A percentile compares a stretch with the other conserved stretches of the same genome.
Evolutionary conservation across 441 rosid species (phyloP).

Genomic region (Adansonia gregorii): DNA sequence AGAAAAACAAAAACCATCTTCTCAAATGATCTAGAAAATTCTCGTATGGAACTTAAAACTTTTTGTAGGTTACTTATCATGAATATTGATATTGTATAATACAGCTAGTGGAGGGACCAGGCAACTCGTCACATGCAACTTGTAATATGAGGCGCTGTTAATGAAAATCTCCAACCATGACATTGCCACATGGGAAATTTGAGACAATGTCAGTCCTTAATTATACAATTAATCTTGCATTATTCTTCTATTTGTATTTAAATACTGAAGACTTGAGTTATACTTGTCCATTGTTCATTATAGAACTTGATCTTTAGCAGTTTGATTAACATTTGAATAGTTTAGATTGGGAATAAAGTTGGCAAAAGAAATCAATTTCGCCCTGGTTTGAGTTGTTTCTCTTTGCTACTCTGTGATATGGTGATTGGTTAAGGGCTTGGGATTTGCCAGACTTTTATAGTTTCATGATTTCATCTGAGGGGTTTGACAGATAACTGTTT

Average conservation of each 20-base stretch:
- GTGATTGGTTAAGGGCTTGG: not conserved
- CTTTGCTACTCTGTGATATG: not conserved
- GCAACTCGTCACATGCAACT: constrained; percentile 26
- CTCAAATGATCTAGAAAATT: no score
- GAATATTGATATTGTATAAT: not conserved
- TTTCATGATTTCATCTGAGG: not conserved
- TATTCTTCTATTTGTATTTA: not conserved
- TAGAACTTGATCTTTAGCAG: not conserved
- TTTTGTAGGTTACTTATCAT: no score
- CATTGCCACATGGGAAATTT: constrained; percentile 35
- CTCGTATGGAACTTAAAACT: no score
- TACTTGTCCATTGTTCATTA: not conserved
- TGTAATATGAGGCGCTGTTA: constrained; percentile 9
- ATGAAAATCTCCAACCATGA: constrained; percentile 30
- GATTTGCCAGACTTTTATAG: not conserved
- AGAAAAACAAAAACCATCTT: no score
- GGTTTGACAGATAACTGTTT: not conserved
- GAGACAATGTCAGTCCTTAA: not conserved
- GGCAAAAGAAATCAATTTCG: not conserved
- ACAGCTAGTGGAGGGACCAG: constrained; percentile 23
- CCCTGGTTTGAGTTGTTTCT: not conserved
- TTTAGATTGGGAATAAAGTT: not conserved
- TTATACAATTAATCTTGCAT: not conserved
- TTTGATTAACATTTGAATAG: not conserved
- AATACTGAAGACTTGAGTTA: not conserved